Percentiles rank a stretch among this genome's conserved stretches.
Evolutionary conservation across 331 rosid species (phyloP).

Genomic region (Quercus phellos): DNA sequence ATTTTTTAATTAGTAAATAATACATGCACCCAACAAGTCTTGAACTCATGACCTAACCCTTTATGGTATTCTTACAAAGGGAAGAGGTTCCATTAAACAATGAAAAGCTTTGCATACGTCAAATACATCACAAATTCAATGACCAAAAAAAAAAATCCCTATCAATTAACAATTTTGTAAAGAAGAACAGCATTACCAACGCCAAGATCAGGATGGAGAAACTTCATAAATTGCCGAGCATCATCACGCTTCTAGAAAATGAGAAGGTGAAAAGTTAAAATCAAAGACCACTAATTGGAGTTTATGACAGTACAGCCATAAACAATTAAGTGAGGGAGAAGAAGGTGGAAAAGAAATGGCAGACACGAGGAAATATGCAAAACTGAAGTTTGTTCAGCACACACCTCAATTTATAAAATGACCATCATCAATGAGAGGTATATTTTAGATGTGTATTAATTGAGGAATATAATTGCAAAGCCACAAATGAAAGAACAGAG

Average conservation of each 20-base stretch:
- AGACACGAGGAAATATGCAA: not conserved
- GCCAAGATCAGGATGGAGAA: conserved; percentile 96
- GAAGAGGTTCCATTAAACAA: too few relatives aligned
- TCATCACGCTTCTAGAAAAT: conserved; percentile 76
- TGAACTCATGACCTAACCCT: too few relatives aligned
- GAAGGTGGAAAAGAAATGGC: not conserved
- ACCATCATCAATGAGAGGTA: not conserved
- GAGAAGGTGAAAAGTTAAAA: conserved; percentile 9
- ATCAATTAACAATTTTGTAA: not conserved
- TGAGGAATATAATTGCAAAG: not conserved
- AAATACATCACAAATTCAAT: not conserved
- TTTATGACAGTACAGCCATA: conserved; percentile 5
- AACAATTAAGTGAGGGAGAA: not conserved
- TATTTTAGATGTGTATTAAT: not conserved
- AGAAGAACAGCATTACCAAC: conserved; percentile 55
- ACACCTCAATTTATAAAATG: not conserved
- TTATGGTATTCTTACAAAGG: too few relatives aligned
- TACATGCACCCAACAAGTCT: too few relatives aligned
- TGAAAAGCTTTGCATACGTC: not conserved
- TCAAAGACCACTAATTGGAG: conserved; percentile 20
- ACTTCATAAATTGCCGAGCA: conserved; percentile 97
- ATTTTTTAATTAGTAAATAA: too few relatives aligned
- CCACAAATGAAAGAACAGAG: not conserved
- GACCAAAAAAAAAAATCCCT: not conserved
- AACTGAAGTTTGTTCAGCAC: not conserved